Percentiles rank a stretch among this genome's conserved stretches.
Conservation (phyloP, 805 yeast genomes). For the Suhomyces emberorum region DNA sequence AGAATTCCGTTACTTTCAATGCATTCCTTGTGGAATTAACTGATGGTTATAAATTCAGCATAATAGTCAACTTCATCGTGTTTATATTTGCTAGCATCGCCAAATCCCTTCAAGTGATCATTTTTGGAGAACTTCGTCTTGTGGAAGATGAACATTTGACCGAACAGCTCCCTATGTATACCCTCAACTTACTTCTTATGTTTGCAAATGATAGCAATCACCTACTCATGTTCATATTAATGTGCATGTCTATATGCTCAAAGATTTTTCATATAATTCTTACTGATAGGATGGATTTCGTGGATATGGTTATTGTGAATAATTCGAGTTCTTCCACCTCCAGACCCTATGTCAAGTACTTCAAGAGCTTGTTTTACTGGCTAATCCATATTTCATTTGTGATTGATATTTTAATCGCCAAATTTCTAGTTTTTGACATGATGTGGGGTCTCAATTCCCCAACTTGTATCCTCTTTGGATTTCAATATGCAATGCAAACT, state of each 20-base stretch:
- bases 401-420: constrained; percentile 52
- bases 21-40: constrained; percentile 28
- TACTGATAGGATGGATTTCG: constrained; percentile 47
- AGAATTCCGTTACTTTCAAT: constrained; percentile 18
- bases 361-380: constrained; percentile 40
- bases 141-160: constrained; percentile 68
- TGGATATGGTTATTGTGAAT: constrained; percentile 28
- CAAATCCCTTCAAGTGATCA: constrained; percentile 46
- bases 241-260: constrained; percentile 31
- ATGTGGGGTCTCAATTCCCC: constrained; percentile 51
- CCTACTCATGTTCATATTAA: constrained; percentile 44
- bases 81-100: constrained; percentile 17
- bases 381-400: constrained; percentile 43
- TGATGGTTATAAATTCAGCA: constrained; percentile 27
- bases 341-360: constrained; percentile 16
- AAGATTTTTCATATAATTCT: constrained; percentile 79
- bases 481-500: constrained; percentile 67
- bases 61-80: constrained; percentile 25
- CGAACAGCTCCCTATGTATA: constrained; percentile 33
- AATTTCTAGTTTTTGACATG: constrained; percentile 53
- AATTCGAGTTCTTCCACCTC: too few relatives aligned
- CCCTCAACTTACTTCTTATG: constrained; percentile 53
- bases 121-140: constrained; percentile 74
- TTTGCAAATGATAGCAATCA: constrained; percentile 64
- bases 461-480: constrained; percentile 64